Conservation (phyloP, 2,329 filamentous ascomycete species). For the Chaetothyriales sp. region DNA sequence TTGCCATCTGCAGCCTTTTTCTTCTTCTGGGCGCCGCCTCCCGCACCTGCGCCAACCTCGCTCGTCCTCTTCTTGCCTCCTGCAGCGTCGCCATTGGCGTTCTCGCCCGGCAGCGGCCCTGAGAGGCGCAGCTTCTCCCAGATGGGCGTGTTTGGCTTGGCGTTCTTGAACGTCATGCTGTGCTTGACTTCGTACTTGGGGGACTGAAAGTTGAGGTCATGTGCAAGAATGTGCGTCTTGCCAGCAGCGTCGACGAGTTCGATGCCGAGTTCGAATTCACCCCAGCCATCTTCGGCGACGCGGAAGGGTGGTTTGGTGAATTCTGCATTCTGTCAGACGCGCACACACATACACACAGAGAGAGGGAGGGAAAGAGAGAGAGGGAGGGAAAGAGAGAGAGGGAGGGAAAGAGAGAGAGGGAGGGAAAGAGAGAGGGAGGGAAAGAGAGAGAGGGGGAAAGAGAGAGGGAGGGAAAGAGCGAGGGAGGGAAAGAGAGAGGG, state of each 20-base stretch:
- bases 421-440: not conserved
- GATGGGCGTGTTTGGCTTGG: constrained; percentile 57
- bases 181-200: constrained; percentile 74
- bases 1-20: constrained; percentile 54
- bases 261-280: constrained; percentile 92
- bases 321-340: constrained; percentile 33
- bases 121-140: constrained; percentile 67
- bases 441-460: too few relatives aligned
- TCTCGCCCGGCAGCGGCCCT: constrained; percentile 65
- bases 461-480: constrained; percentile 5
- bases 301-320: constrained; percentile 76
- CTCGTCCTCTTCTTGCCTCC: constrained; percentile 45
- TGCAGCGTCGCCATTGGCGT: constrained; percentile 41
- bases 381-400: not conserved
- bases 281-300: constrained; percentile 92
- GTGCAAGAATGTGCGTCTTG: constrained; percentile 69
- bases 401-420: not conserved
- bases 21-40: constrained; percentile 55
- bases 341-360: not conserved
- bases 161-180: constrained; percentile 76
- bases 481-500: constrained; percentile 10
- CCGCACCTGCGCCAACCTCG: constrained; percentile 32
- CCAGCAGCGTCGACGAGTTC: constrained; percentile 61
- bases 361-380: constrained; percentile 10
- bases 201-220: constrained; percentile 84